Percentiles rank a stretch among this genome's conserved stretches.
Evolutionary conservation across 805 yeast genomes (phyloP).

Genomic region (Vanderwaltozyma yarrowii): DNA sequence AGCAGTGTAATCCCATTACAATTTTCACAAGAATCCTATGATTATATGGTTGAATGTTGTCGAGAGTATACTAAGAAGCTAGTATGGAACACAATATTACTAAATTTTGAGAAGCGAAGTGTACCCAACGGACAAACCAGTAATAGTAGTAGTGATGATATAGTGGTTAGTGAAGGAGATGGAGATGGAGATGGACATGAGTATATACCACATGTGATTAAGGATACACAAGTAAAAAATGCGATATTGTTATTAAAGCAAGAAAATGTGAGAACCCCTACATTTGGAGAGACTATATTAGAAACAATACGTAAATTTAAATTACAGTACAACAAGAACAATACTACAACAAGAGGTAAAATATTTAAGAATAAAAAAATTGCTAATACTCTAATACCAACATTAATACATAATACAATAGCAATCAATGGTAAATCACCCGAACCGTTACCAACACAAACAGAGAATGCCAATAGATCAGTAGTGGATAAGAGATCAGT

Average conservation of each 20-base stretch:
- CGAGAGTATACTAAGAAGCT: conserved; percentile 11
- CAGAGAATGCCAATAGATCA: no score
- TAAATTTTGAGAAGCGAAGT: conserved; percentile 10
- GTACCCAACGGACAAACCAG: conserved; percentile 1
- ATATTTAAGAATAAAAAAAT: conserved; percentile 15
- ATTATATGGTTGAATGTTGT: conserved; percentile 8
- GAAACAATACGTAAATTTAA: conserved; percentile 17
- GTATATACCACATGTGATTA: conserved; percentile 15
- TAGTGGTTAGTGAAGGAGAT: no score
- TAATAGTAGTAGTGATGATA: no score
- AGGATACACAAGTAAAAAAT: conserved; percentile 9
- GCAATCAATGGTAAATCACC: no score
- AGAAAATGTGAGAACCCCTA: not conserved
- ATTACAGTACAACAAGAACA: conserved; percentile 6
- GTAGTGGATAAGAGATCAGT: not conserved
- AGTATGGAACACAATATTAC: conserved; percentile 14
- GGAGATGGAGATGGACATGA: not conserved
- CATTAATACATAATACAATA: conserved; percentile 1
- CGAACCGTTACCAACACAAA: no score
- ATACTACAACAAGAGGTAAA: conserved; percentile 11
- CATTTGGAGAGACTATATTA: conserved; percentile 6
- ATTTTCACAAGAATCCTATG: conserved; percentile 9
- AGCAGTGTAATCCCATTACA: conserved; percentile 8
- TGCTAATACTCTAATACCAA: conserved; percentile 3
- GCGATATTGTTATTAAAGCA: conserved; percentile 6